Percentiles rank a stretch among this genome's conserved stretches.
Conservation (phyloP, 768 basidiomycete species). For the Daedaleopsis nitida region DNA sequence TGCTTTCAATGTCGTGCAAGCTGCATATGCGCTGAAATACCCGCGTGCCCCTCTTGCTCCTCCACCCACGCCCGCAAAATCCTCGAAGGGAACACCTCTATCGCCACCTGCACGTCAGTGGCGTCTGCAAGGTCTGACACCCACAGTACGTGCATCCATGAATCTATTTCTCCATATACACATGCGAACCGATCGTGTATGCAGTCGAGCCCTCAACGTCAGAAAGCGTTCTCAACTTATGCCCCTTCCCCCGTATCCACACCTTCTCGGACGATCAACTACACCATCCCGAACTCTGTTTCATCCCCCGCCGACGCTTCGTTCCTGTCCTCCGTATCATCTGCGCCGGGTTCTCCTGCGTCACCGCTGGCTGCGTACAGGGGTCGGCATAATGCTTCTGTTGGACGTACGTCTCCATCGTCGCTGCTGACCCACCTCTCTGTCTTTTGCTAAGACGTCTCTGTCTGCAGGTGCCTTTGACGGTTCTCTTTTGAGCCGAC, state of each 20-base stretch:
- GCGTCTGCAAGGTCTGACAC: slow-evolving; percentile 20
- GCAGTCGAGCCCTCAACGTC: slow-evolving; percentile 29
- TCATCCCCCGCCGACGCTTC: slow-evolving; percentile 33
- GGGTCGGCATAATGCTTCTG: slow-evolving; percentile 37
- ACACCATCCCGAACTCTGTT: slow-evolving; percentile 32
- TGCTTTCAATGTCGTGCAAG: slow-evolving; percentile 38
- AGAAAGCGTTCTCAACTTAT: slow-evolving; percentile 32
- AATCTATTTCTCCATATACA: slow-evolving; percentile 20
- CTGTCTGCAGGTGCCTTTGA: slow-evolving; percentile 28
- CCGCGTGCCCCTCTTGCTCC: slow-evolving; percentile 35
- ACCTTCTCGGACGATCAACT: slow-evolving; percentile 34
- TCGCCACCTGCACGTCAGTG: slow-evolving; percentile 24
- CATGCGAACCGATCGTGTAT: background rate
- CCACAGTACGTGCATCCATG: slow-evolving; percentile 12
- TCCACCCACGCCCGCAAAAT: slow-evolving; percentile 23
- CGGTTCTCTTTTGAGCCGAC: slow-evolving; percentile 25
- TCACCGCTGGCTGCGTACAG: slow-evolving; percentile 40
- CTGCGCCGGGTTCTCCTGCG: slow-evolving; percentile 24
- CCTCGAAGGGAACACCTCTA: slow-evolving; percentile 9
- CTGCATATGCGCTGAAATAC: slow-evolving; percentile 38
- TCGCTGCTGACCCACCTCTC: no score
- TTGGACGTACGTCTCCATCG: slow-evolving; percentile 36
- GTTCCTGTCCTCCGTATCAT: slow-evolving; percentile 35
- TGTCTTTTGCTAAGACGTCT: background rate
- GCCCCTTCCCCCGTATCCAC: slow-evolving; percentile 41